Evolutionary conservation across 2,329 filamentous ascomycete genomes (phyloP).

Genomic region (Plenodomus tracheiphilus): DNA sequence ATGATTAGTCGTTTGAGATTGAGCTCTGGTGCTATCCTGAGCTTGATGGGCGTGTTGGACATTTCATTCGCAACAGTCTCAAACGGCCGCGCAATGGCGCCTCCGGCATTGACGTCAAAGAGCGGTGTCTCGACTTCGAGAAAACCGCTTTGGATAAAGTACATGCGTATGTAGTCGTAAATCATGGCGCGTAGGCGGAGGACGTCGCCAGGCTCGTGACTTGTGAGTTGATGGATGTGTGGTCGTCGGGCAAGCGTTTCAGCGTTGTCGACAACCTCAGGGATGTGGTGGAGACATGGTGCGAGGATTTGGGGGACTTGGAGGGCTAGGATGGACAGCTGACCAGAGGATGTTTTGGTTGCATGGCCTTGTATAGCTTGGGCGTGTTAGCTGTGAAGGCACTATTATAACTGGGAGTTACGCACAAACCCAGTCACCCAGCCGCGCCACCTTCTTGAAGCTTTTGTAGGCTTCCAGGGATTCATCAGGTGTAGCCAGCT

Average conservation of each 20-base stretch:
- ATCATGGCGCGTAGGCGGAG: slow-evolving; percentile 75
- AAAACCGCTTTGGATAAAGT: slow-evolving; percentile 72
- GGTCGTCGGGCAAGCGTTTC: slow-evolving; percentile 76
- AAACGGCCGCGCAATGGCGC: slow-evolving; percentile 86
- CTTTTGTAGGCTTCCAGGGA: slow-evolving; percentile 56
- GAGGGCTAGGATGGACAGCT: slow-evolving; percentile 72
- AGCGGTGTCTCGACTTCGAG: slow-evolving; percentile 91
- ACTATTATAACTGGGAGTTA: slow-evolving; percentile 18
- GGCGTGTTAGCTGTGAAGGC: slow-evolving; percentile 12
- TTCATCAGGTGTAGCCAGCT: slow-evolving; percentile 45
- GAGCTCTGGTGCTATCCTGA: slow-evolving; percentile 90
- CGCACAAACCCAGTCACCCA: slow-evolving; percentile 84
- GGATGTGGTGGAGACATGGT: slow-evolving; percentile 79
- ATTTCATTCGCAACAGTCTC: slow-evolving; percentile 78
- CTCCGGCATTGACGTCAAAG: slow-evolving; percentile 78
- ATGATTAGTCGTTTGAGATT: slow-evolving; percentile 93
- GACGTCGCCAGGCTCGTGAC: slow-evolving; percentile 67
- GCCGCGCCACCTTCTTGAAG: slow-evolving; percentile 68
- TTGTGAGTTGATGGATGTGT: slow-evolving; percentile 84
- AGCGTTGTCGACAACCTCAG: slow-evolving; percentile 68
- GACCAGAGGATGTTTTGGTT: slow-evolving; percentile 69
- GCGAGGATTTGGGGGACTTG: slow-evolving; percentile 72
- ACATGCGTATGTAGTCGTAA: slow-evolving; percentile 72
- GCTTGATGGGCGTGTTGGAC: slow-evolving; percentile 68
- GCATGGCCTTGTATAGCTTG: slow-evolving; percentile 69